phyloP scores from a whole-genome alignment of 2,329 filamentous ascomycete genomes.

The Sclerotinia subarctica region DNA sequence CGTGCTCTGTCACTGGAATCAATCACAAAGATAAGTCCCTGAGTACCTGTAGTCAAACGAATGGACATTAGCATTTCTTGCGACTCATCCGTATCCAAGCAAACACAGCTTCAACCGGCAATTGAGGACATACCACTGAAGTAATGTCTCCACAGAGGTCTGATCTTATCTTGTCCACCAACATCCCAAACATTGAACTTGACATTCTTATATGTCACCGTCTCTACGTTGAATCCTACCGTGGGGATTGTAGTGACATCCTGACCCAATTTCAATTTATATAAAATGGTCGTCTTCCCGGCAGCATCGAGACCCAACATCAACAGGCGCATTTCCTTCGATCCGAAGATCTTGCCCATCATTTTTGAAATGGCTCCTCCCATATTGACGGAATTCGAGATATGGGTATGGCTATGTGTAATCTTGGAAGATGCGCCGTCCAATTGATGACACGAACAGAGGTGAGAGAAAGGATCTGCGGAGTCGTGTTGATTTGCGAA shows the following conservation, averaged over 20 bases:
- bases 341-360: slow-evolving; percentile 98
- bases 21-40: slow-evolving; percentile 97
- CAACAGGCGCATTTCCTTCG: slow-evolving; percentile 97
- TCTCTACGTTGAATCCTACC: slow-evolving; percentile 99
- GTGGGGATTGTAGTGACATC: slow-evolving; percentile 98
- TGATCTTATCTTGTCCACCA: slow-evolving; percentile 97
- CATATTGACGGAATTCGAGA: slow-evolving; percentile 51
- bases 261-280: slow-evolving; percentile 98
- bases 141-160: slow-evolving; percentile 96
- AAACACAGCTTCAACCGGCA: not conserved
- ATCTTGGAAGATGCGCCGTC: not conserved
- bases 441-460: not conserved
- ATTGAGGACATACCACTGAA: slow-evolving; percentile 64
- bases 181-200: slow-evolving; percentile 99
- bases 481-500: not conserved
- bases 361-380: slow-evolving; percentile 92
- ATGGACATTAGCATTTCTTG: slow-evolving; percentile 14
- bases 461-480: not conserved
- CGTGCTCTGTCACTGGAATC: slow-evolving; percentile 89
- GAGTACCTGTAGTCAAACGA: slow-evolving; percentile 62
- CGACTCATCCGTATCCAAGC: not conserved
- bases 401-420: not conserved
- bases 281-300: slow-evolving; percentile 98
- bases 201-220: slow-evolving; percentile 98
- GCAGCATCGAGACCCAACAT: slow-evolving; percentile 98